A percentile compares a stretch with the other conserved stretches of the same genome.
Conservation (phyloP, 495 filamentous ascomycete genomes). For the Aspergillus ostianus region DNA sequence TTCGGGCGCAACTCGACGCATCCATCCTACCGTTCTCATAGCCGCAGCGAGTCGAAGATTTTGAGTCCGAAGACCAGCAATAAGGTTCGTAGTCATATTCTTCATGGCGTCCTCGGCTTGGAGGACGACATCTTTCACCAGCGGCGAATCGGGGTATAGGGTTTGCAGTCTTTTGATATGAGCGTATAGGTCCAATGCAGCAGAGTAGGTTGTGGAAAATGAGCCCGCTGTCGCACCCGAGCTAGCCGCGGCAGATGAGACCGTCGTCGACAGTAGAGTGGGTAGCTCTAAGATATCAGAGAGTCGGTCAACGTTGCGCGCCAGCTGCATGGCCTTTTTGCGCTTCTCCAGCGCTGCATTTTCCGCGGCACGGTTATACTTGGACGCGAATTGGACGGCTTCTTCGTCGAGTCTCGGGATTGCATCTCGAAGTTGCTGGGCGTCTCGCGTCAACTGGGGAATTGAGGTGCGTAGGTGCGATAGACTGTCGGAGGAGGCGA, state of each 20-base stretch:
- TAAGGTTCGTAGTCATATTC: constrained; percentile 81
- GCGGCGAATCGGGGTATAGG: constrained; percentile 73
- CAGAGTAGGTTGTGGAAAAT: constrained; percentile 76
- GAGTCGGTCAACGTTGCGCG: constrained; percentile 82
- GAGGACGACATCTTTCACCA: constrained; percentile 67
- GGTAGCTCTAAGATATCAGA: constrained; percentile 92
- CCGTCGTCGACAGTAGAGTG: constrained; percentile 73
- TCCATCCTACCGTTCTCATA: constrained; percentile 88
- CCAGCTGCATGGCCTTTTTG: constrained; percentile 80
- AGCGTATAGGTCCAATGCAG: constrained; percentile 87
- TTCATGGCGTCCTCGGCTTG: constrained; percentile 90
- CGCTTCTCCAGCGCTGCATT: constrained; percentile 74
- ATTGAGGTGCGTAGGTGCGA: constrained; percentile 65
- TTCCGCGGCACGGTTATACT: constrained; percentile 71
- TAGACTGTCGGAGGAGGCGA: constrained; percentile 75
- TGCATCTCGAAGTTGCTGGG: constrained; percentile 61
- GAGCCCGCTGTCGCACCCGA: constrained; percentile 43
- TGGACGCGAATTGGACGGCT: constrained; percentile 75
- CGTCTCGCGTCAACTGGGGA: constrained; percentile 63
- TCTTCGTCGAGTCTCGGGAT: constrained; percentile 79
- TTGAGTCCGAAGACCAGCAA: constrained; percentile 70
- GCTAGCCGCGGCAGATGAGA: constrained; percentile 57
- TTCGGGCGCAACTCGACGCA: constrained; percentile 83
- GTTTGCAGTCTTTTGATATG: constrained; percentile 86
- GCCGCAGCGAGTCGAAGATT: constrained; percentile 85